Evolutionary conservation across 768 basidiomycete genomes (phyloP).

Genomic region (Hericium coralloides): DNA sequence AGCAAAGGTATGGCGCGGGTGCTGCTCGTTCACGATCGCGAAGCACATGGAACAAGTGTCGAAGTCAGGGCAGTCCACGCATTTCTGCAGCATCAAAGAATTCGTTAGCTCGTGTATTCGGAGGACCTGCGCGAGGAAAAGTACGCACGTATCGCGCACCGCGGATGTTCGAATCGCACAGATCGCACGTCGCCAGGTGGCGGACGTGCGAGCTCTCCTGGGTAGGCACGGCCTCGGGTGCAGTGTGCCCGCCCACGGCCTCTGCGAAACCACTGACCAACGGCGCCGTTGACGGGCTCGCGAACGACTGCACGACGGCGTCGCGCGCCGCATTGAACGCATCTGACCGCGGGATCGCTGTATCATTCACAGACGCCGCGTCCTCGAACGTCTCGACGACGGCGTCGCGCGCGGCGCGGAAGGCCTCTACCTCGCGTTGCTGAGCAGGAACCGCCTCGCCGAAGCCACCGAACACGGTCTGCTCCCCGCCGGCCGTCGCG

Average conservation of each 20-base stretch:
- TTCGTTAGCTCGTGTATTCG: not conserved
- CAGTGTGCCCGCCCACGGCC: too few species aligned
- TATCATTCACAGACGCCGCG: not conserved
- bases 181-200: constrained; percentile 65
- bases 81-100: constrained; percentile 50
- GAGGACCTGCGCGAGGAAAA: not conserved
- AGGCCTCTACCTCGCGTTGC: not conserved
- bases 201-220: too few species aligned
- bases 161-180: constrained; percentile 63
- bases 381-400: not conserved
- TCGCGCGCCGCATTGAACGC: too few species aligned
- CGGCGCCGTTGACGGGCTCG: too few species aligned
- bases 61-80: constrained; percentile 68
- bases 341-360: too few species aligned
- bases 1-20: constrained; percentile 70
- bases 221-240: too few species aligned
- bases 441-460: not conserved
- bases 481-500: not conserved
- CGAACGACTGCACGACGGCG: too few species aligned
- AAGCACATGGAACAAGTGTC: constrained; percentile 71
- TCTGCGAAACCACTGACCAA: too few species aligned
- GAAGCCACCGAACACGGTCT: not conserved
- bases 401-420: not conserved
- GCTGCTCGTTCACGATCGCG: constrained; percentile 61
- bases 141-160: constrained; percentile 66